Conservation (phyloP, 305 asterid genomes). For the Solanum aculeatissimum region DNA sequence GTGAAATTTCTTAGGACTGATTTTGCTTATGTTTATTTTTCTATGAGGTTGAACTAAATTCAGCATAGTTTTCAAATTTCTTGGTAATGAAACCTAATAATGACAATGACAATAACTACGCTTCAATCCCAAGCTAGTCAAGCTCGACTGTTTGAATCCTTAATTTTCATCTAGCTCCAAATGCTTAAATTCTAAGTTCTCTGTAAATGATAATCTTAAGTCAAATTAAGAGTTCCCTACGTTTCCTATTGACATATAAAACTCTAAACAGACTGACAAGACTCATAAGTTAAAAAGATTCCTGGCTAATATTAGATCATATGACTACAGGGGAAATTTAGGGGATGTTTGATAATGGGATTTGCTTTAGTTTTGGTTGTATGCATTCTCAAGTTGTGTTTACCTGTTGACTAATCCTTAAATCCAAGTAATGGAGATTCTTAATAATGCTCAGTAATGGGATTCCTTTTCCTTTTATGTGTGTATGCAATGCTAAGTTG, state of each 20-base stretch:
- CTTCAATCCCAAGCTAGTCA: background rate
- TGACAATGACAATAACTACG: background rate
- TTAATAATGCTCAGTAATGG: background rate
- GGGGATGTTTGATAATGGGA: background rate
- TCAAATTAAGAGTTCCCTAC: background rate
- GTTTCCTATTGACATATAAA: background rate
- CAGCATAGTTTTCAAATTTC: background rate
- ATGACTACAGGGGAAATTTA: background rate
- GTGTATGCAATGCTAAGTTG: background rate
- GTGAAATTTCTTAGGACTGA: background rate
- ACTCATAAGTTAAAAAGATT: background rate
- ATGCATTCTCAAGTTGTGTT: background rate
- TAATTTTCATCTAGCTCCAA: background rate
- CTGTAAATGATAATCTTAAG: background rate
- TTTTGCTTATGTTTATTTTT: background rate
- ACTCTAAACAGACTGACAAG: background rate
- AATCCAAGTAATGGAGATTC: no score
- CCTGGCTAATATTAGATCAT: background rate
- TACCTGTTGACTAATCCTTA: background rate
- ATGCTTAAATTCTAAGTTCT: background rate
- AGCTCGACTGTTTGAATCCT: background rate
- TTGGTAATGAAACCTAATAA: background rate
- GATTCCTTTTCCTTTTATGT: background rate
- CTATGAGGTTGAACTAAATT: background rate
- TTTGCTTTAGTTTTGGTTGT: background rate